Conservation (phyloP, 768 basidiomycete species). For the Lactarius quietus region DNA sequence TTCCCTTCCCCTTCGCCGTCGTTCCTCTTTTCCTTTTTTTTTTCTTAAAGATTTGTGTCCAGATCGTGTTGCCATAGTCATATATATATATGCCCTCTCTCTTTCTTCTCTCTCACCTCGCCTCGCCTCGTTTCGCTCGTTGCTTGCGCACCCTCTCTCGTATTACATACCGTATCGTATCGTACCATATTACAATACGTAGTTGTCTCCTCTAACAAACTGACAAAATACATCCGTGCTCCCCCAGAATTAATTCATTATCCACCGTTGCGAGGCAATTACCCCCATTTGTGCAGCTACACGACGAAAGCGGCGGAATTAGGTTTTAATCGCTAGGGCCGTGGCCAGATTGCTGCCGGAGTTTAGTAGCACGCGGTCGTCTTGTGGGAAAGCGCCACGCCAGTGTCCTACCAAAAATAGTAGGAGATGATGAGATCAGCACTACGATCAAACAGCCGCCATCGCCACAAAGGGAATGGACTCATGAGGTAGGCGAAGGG, state of each 20-base stretch:
- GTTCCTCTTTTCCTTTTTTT: slow-evolving; percentile 5
- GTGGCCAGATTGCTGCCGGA: background rate
- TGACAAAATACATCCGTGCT: slow-evolving; percentile 1
- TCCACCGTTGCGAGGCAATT: background rate
- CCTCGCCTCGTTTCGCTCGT: slow-evolving; percentile 13
- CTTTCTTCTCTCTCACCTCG: slow-evolving; percentile 5
- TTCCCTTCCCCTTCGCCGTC: slow-evolving; percentile 19
- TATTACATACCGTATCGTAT: slow-evolving; percentile 18
- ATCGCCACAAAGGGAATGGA: background rate
- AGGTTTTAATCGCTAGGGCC: background rate
- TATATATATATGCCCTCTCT: slow-evolving; percentile 10
- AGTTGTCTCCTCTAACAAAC: slow-evolving; percentile 14
- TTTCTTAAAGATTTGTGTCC: slow-evolving; percentile 3
- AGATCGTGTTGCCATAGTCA: slow-evolving; percentile 10
- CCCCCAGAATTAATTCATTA: background rate
- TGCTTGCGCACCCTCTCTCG: slow-evolving; percentile 12
- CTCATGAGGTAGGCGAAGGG: background rate
- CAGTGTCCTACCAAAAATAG: no score
- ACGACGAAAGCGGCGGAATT: no score
- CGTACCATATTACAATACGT: slow-evolving; percentile 25
- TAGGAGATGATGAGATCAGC: no score
- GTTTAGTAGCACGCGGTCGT: background rate
- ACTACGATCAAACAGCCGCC: no score
- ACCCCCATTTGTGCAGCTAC: background rate
- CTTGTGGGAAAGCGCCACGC: background rate